Conservation (phyloP, 768 basidiomycete species). For the Rickenella mellea region DNA sequence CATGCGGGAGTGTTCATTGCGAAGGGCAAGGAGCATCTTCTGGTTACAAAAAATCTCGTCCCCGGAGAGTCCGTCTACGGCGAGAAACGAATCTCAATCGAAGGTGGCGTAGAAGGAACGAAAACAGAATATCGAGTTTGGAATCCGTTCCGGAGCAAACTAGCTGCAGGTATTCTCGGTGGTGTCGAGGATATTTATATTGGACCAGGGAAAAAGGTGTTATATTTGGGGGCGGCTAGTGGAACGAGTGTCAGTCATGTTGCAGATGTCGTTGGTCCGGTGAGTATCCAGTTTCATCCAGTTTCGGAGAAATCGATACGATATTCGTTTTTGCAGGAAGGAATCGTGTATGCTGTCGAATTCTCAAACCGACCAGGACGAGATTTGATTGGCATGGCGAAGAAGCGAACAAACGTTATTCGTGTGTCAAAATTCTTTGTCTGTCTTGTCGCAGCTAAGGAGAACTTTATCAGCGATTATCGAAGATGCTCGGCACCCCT, state of each 20-base stretch:
- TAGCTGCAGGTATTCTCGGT: constrained; percentile 93
- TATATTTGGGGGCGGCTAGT: constrained; percentile 96
- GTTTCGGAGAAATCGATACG: constrained; percentile 8
- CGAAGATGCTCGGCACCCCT: constrained; percentile 93
- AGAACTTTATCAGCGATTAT: constrained; percentile 60
- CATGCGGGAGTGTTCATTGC: constrained; percentile 95
- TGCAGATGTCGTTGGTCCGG: constrained; percentile 96
- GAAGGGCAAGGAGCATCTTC: constrained; percentile 91
- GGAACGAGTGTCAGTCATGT: constrained; percentile 99
- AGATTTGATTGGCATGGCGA: constrained; percentile 98
- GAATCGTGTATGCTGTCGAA: constrained; percentile 96
- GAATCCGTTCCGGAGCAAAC: constrained; percentile 97
- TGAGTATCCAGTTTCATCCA: constrained; percentile 28
- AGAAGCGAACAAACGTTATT: constrained; percentile 98
- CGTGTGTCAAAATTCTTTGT: constrained; percentile 42
- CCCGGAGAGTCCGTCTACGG: constrained; percentile 98
- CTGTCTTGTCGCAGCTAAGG: not conserved
- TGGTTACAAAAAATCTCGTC: constrained; percentile 96
- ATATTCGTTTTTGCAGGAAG: constrained; percentile 49
- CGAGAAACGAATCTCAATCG: constrained; percentile 92
- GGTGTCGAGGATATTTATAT: constrained; percentile 93
- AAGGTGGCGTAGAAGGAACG: constrained; percentile 60
- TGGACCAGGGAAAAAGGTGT: constrained; percentile 86
- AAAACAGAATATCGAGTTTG: constrained; percentile 98
- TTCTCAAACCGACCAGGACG: constrained; percentile 95